Evolutionary conservation across 2,329 filamentous ascomycete species (phyloP).

Genomic region (Nigrospora osmanthi): DNA sequence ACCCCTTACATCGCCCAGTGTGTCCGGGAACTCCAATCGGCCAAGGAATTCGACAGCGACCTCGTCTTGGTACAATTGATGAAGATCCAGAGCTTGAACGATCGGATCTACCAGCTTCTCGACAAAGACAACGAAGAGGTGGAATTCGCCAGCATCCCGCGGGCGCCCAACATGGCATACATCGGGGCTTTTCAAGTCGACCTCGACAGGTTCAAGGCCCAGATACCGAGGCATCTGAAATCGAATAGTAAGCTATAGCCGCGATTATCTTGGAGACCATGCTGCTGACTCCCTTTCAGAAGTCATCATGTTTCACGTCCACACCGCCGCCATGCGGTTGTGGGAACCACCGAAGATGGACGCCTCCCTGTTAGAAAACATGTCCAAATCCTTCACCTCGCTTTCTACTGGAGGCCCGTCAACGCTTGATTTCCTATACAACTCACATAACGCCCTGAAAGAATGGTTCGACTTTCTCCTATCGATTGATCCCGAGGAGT

Average conservation of each 20-base stretch:
- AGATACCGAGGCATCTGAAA: conserved; percentile 24
- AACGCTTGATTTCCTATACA: conserved; percentile 41
- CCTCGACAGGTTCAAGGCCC: conserved; percentile 30
- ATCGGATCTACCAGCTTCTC: conserved; percentile 38
- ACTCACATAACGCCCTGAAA: conserved; percentile 36
- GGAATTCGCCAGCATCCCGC: conserved; percentile 24
- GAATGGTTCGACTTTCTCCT: conserved; percentile 43
- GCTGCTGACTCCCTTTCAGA: conserved; percentile 14
- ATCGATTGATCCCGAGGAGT: conserved; percentile 30
- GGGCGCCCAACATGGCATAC: conserved; percentile 35
- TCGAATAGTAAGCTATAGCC: conserved; percentile 23
- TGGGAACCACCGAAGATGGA: conserved; percentile 40
- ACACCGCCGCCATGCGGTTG: conserved; percentile 32
- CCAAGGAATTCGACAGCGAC: conserved; percentile 38
- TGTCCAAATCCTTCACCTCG: conserved; percentile 33
- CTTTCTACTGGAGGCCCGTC: conserved; percentile 28
- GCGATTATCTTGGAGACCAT: not conserved
- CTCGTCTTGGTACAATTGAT: conserved; percentile 36
- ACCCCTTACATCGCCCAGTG: conserved; percentile 45
- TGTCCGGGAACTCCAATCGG: conserved; percentile 33
- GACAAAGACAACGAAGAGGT: conserved; percentile 22
- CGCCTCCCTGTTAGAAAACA: conserved; percentile 27
- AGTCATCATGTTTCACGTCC: conserved; percentile 29
- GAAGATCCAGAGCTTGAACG: conserved; percentile 39
- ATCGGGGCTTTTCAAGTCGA: conserved; percentile 37